Evolutionary conservation across 345 rosid species (phyloP).

Genomic region (Orychophragmus violaceus): DNA sequence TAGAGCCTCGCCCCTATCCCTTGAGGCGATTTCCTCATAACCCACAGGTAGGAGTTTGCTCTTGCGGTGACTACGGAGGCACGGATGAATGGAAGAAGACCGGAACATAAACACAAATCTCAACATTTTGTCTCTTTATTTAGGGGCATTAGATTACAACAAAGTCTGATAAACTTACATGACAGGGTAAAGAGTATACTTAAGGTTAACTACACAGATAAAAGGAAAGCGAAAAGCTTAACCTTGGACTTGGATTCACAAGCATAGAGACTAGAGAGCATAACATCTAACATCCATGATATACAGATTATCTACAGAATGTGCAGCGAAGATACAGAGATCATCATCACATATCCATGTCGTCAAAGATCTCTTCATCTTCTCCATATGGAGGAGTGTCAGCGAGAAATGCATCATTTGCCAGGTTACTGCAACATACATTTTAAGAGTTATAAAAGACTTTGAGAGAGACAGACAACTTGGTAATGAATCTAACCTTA

Average conservation of each 20-base stretch:
- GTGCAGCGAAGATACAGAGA: slow-evolving; percentile 8
- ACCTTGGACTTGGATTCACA: slow-evolving; percentile 15
- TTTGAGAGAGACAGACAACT: background rate
- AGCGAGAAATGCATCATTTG: slow-evolving; percentile 45
- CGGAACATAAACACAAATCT: slow-evolving; percentile 1
- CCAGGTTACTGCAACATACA: slow-evolving; percentile 56
- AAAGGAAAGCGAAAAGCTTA: slow-evolving; percentile 30
- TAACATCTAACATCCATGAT: background rate
- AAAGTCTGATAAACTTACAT: slow-evolving; percentile 10
- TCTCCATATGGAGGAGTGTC: slow-evolving; percentile 41
- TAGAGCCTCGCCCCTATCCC: too few relatives aligned
- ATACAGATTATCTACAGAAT: slow-evolving; percentile 15
- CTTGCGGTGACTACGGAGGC: slow-evolving; percentile 71
- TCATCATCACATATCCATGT: slow-evolving; percentile 88
- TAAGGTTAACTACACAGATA: slow-evolving; percentile 21
- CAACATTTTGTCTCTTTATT: slow-evolving; percentile 10
- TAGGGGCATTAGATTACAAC: background rate
- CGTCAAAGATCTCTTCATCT: slow-evolving; percentile 64
- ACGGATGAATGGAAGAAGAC: slow-evolving; percentile 45
- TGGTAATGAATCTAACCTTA: slow-evolving; percentile 45
- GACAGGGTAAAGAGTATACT: background rate
- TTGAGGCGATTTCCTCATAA: too few relatives aligned
- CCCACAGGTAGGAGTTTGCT: too few relatives aligned
- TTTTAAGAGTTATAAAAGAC: too few relatives aligned
- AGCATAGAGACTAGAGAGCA: slow-evolving; percentile 12